phyloP scores from a whole-genome alignment of 352 stramenopile genomes.

The Globisporangium takayamanum region DNA sequence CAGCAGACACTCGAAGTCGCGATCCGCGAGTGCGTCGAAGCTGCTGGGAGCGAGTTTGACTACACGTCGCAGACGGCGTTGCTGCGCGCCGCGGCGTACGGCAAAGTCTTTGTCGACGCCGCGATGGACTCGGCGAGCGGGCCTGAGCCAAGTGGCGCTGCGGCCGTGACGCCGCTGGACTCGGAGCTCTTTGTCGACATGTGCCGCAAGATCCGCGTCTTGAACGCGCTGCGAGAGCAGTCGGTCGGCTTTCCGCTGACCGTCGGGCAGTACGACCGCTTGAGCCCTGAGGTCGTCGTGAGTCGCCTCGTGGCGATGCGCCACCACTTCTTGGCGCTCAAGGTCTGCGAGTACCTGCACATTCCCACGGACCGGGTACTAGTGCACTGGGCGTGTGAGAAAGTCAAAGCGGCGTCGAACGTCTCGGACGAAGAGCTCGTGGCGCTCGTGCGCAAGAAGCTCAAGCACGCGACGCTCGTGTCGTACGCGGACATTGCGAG shows the following conservation, averaged over 20 bases:
- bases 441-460: slow-evolving; percentile 76
- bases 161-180: slow-evolving; percentile 34
- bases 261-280: slow-evolving; percentile 69
- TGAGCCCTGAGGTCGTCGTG: slow-evolving; percentile 83
- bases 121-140: slow-evolving; percentile 26
- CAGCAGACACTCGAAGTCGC: slow-evolving; percentile 75
- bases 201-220: slow-evolving; percentile 81
- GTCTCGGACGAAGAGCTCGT: slow-evolving; percentile 77
- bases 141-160: slow-evolving; percentile 18
- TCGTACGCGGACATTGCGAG: slow-evolving; percentile 81
- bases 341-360: slow-evolving; percentile 87
- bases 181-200: slow-evolving; percentile 86
- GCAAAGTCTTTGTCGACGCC: slow-evolving; percentile 84
- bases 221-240: slow-evolving; percentile 86
- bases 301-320: slow-evolving; percentile 78
- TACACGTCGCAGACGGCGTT: slow-evolving; percentile 72
- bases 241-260: slow-evolving; percentile 79
- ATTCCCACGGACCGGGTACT: slow-evolving; percentile 85
- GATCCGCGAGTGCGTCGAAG: slow-evolving; percentile 85
- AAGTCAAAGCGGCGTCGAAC: slow-evolving; percentile 61
- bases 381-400: slow-evolving; percentile 89
- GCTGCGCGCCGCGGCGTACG: slow-evolving; percentile 82
- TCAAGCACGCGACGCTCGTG: slow-evolving; percentile 73
- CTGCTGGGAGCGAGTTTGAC: slow-evolving; percentile 84
- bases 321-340: slow-evolving; percentile 87